Evolutionary conservation across 305 asterid genomes (phyloP).

Genomic region (Rubia tinctorum): DNA sequence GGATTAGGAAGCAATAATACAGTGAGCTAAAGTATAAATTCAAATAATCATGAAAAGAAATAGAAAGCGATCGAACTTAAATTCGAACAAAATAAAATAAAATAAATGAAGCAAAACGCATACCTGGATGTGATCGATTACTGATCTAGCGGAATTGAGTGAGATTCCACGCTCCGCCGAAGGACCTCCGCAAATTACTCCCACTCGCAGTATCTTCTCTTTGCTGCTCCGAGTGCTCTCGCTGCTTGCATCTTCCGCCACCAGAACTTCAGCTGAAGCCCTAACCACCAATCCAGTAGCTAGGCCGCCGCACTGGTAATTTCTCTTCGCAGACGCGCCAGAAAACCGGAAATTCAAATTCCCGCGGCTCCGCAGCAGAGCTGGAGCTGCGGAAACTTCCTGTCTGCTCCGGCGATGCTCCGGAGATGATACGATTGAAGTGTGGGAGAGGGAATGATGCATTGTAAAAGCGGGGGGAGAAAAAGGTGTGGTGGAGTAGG

Average conservation of each 20-base stretch:
- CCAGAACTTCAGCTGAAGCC: constrained; percentile 31
- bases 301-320: constrained; percentile 17
- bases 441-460: constrained; percentile 11
- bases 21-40: not conserved
- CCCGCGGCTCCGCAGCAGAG: not conserved
- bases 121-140: constrained; percentile 84
- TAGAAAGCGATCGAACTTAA: not conserved
- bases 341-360: constrained; percentile 5
- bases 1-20: not conserved
- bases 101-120: not conserved
- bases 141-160: constrained; percentile 81
- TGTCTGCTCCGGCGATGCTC: not conserved
- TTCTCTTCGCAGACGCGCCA: not conserved
- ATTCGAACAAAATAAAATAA: not conserved
- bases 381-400: not conserved
- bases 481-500: not conserved
- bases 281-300: constrained; percentile 23
- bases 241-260: constrained; percentile 6
- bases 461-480: not conserved
- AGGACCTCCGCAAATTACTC: constrained; percentile 83
- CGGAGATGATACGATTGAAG: not conserved
- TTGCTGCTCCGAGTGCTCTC: constrained; percentile 14
- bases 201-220: constrained; percentile 55
- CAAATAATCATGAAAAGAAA: too few species aligned
- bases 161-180: constrained; percentile 93